A percentile compares a stretch with the other conserved stretches of the same genome.
Conservation (phyloP, 1,284 basidiomycete species). For the Phellinidium pouzarii region DNA sequence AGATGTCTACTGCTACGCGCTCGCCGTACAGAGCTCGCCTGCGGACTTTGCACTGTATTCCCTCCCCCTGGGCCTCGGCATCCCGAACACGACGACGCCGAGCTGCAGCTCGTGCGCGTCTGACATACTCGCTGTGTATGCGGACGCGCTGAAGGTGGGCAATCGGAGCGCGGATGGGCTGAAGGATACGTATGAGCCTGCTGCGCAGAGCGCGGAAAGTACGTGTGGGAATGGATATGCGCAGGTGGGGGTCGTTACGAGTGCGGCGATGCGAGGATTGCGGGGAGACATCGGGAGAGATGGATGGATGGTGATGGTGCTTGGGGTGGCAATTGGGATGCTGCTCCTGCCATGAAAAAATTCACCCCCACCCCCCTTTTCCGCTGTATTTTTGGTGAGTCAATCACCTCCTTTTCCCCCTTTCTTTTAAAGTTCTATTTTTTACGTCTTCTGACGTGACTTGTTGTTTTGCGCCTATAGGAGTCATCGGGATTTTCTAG, state of each 20-base stretch:
- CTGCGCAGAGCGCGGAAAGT: slow-evolving; percentile 6
- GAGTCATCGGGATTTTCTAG: no score
- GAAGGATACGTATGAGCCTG: slow-evolving; percentile 15
- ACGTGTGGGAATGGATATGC: slow-evolving; percentile 16
- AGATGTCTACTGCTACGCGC: slow-evolving; percentile 63
- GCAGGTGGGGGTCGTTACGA: slow-evolving; percentile 6
- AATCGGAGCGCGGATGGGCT: slow-evolving; percentile 12
- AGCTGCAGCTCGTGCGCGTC: slow-evolving; percentile 56
- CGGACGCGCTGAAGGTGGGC: slow-evolving; percentile 24
- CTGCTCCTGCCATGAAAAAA: neutral
- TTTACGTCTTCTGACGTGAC: no score
- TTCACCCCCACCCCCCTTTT: neutral
- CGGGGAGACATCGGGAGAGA: neutral
- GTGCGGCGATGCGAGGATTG: neutral
- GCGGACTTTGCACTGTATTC: slow-evolving; percentile 62
- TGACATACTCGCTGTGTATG: slow-evolving; percentile 46
- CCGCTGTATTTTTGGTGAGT: no score
- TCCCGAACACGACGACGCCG: slow-evolving; percentile 41
- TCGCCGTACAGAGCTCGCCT: slow-evolving; percentile 50
- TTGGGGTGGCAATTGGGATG: neutral
- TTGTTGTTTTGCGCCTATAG: no score
- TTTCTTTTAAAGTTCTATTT: no score
- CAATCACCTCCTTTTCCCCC: no score
- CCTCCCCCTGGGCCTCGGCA: slow-evolving; percentile 47
- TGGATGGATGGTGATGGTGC: neutral